Evolutionary conservation across 148 eudicot species (phyloP).

Genomic region (Persicaria maculosa): DNA sequence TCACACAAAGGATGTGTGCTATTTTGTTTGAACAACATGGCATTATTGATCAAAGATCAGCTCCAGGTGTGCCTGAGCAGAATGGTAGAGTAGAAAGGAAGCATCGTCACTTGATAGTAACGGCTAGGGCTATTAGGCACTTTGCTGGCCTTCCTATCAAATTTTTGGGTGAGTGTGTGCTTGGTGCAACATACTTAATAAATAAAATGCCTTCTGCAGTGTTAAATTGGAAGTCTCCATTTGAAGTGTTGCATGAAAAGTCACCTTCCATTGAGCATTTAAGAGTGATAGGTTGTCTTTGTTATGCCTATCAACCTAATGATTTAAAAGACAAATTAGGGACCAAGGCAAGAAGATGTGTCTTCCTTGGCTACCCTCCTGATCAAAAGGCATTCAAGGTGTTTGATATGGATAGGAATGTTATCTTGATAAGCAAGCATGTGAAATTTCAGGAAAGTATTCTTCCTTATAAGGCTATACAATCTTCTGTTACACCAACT

Average conservation of each 20-base stretch:
- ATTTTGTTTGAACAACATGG: background rate
- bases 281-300: background rate
- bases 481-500: too few relatives aligned
- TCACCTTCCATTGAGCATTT: background rate
- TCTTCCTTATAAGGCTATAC: background rate
- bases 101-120: slow-evolving; percentile 2
- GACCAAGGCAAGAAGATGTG: background rate
- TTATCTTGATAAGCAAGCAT: background rate
- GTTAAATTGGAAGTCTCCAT: background rate
- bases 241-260: background rate
- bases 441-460: background rate
- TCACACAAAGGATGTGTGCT: background rate
- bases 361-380: background rate
- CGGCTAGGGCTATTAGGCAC: background rate
- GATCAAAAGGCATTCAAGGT: too few relatives aligned
- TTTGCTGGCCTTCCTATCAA: background rate
- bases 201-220: background rate
- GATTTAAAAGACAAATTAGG: background rate
- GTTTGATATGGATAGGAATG: background rate
- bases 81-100: slow-evolving; percentile 3
- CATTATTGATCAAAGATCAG: background rate
- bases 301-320: background rate
- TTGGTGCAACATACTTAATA: background rate
- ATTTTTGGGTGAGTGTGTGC: background rate
- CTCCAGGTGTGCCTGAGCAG: background rate